Percentiles rank a stretch among this genome's conserved stretches.
phyloP scores from a whole-genome alignment of 2,329 filamentous ascomycete species.

The Aspergillus neoniger region DNA sequence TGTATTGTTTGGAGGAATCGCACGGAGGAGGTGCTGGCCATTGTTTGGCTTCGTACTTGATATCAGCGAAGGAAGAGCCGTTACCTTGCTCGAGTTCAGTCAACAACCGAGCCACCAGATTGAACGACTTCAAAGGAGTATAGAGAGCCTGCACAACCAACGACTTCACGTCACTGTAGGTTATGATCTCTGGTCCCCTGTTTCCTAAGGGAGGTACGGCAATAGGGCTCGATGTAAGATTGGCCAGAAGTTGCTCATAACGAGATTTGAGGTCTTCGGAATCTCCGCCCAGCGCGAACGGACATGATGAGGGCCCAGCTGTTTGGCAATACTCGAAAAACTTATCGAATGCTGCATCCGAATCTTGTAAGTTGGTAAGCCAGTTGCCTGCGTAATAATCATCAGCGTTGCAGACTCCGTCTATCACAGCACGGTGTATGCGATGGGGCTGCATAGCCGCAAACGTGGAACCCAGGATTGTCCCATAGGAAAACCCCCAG shows the following conservation, averaged over 20 bases:
- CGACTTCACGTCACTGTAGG: neutral
- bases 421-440: constrained; percentile 3
- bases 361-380: constrained; percentile 5
- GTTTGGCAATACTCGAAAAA: constrained; percentile 8
- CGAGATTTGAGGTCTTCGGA: neutral
- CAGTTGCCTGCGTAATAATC: constrained; percentile 4
- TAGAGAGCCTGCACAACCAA: neutral
- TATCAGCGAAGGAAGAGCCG: neutral
- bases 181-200: constrained; percentile 4
- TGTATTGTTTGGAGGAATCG: neutral
- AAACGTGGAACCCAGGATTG: constrained; percentile 1
- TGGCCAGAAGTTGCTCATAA: neutral
- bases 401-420: constrained; percentile 2
- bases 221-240: neutral
- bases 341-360: neutral
- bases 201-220: neutral
- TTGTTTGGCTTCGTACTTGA: neutral
- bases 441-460: constrained; percentile 10
- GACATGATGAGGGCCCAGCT: neutral
- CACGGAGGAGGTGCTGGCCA: neutral
- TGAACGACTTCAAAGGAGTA: neutral
- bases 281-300: neutral
- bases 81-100: constrained; percentile 3
- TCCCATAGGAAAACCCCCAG: constrained; percentile 10
- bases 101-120: neutral